Conservation (phyloP, 2,329 filamentous ascomycete species). For the Daldinia eschscholtzii region DNA sequence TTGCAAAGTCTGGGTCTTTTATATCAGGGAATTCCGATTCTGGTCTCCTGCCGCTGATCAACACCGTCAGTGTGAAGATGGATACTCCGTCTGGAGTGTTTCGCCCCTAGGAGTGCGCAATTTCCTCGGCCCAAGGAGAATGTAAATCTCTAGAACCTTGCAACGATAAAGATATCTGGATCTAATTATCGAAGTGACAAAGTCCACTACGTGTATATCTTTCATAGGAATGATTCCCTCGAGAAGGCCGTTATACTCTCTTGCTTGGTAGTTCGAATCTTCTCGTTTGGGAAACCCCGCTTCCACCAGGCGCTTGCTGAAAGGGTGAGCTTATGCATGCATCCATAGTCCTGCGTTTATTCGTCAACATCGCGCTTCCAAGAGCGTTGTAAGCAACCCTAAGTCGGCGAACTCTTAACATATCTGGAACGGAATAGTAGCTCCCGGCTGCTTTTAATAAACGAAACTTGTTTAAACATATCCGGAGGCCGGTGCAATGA, state of each 20-base stretch:
- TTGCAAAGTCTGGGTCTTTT: not conserved
- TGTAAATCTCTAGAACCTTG: not conserved
- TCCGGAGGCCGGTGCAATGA: not conserved
- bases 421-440: constrained; percentile 18
- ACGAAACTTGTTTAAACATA: constrained; percentile 11
- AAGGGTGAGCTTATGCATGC: constrained; percentile 6
- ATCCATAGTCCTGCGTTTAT: constrained; percentile 4
- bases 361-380: not conserved
- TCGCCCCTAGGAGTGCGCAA: not conserved
- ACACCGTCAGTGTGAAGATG: not conserved
- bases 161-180: not conserved
- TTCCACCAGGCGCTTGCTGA: not conserved
- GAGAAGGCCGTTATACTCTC: not conserved
- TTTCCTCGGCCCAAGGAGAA: not conserved
- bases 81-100: not conserved
- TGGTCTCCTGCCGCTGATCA: not conserved
- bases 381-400: not conserved
- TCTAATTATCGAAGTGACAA: not conserved
- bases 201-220: not conserved
- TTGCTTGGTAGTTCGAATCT: not conserved
- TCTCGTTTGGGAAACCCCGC: not conserved
- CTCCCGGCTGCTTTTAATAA: constrained; percentile 17
- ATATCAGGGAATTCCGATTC: not conserved
- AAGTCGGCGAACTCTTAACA: not conserved
- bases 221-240: not conserved